Evolutionary conservation across 768 basidiomycete genomes (phyloP).

Genomic region (Tephrocybe rancida): DNA sequence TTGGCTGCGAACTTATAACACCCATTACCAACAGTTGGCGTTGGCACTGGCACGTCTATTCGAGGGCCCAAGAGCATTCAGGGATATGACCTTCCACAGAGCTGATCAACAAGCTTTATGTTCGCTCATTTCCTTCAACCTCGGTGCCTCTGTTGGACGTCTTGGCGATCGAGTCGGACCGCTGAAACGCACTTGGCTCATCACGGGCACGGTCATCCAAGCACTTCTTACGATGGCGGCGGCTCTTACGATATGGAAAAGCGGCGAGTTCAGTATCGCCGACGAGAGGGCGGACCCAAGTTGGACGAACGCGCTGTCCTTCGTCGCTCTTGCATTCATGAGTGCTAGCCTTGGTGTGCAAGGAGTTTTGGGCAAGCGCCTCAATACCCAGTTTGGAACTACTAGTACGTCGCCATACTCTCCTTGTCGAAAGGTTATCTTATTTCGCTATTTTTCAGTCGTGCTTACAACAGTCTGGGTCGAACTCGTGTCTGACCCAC

Average conservation of each 20-base stretch:
- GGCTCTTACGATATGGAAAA: slow-evolving; percentile 73
- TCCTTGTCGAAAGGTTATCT: not conserved
- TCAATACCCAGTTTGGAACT: slow-evolving; percentile 79
- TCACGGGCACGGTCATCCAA: slow-evolving; percentile 71
- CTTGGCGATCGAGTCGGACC: slow-evolving; percentile 82
- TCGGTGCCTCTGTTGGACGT: slow-evolving; percentile 78
- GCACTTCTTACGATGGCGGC: slow-evolving; percentile 75
- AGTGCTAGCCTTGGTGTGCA: slow-evolving; percentile 84
- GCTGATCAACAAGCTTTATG: slow-evolving; percentile 85
- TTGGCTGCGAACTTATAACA: not conserved
- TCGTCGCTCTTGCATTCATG: slow-evolving; percentile 76
- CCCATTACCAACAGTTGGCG: slow-evolving; percentile 51
- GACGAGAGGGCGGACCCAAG: slow-evolving; percentile 59
- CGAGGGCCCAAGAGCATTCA: slow-evolving; percentile 43
- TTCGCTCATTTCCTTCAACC: slow-evolving; percentile 76
- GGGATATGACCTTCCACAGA: slow-evolving; percentile 68
- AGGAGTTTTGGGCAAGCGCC: slow-evolving; percentile 81
- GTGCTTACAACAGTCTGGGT: slow-evolving; percentile 90
- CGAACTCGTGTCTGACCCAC: slow-evolving; percentile 60
- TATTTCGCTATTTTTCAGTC: slow-evolving; percentile 39
- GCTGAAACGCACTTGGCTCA: slow-evolving; percentile 75
- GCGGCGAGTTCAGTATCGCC: slow-evolving; percentile 57
- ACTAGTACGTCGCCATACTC: slow-evolving; percentile 51
- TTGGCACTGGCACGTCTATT: slow-evolving; percentile 86
- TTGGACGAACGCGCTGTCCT: slow-evolving; percentile 70